phyloP scores from a whole-genome alignment of 2,329 filamentous ascomycete genomes.

The Graphium sp. region DNA sequence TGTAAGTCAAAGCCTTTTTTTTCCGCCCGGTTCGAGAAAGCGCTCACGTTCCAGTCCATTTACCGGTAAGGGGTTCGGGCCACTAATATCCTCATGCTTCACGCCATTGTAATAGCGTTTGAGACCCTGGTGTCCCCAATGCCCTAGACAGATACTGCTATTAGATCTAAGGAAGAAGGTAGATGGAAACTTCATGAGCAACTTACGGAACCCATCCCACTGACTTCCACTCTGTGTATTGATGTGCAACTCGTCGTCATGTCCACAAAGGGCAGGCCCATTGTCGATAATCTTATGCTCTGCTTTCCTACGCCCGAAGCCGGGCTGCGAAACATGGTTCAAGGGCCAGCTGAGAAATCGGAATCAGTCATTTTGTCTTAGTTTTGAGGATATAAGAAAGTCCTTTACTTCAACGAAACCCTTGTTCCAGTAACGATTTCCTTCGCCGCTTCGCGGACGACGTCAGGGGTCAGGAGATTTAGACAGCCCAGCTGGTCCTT shows the following conservation, averaged over 20 bases:
- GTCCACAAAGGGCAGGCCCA: neutral
- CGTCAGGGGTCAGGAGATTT: conserved; percentile 2
- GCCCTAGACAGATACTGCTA: no score
- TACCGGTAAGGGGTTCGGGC: no score
- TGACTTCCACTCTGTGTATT: conserved; percentile 3
- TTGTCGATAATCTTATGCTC: conserved; percentile 2
- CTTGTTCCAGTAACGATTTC: conserved; percentile 4
- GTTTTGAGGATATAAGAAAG: no score
- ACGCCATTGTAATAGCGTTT: conserved; percentile 1
- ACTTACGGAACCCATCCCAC: conserved; percentile 5
- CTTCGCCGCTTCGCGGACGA: neutral
- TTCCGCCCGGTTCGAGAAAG: neutral
- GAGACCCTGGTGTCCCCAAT: neutral
- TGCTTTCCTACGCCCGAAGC: neutral
- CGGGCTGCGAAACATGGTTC: neutral
- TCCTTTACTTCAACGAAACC: no score
- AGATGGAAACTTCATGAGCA: no score
- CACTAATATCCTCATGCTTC: no score
- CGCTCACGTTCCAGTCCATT: no score
- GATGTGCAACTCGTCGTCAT: conserved; percentile 2
- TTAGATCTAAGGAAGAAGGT: no score
- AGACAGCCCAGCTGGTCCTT: conserved; percentile 3
- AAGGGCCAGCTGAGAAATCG: conserved; percentile 1
- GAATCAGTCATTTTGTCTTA: no score
- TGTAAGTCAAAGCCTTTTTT: neutral